Conservation (phyloP, 257 asterid species). For the Hygrophila difformis region DNA sequence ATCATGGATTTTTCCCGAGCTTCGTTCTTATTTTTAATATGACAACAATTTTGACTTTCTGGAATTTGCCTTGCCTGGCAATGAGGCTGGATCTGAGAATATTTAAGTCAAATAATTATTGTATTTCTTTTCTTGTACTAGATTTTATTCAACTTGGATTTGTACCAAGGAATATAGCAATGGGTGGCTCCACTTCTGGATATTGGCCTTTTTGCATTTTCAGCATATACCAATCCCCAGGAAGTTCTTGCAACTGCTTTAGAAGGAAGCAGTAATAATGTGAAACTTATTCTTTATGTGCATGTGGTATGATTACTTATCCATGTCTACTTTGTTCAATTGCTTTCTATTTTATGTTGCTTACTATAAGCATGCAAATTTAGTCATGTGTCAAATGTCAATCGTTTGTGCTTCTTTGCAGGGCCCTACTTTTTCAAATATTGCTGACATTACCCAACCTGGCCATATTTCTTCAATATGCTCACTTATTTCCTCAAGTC, state of each 20-base stretch:
- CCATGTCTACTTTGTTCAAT: too few relatives aligned
- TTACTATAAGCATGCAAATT: slow-evolving; percentile 12
- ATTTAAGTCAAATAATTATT: slow-evolving; percentile 12
- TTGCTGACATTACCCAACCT: slow-evolving; percentile 29
- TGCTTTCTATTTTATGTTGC: slow-evolving; percentile 10
- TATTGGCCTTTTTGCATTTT: slow-evolving; percentile 59
- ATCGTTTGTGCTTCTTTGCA: slow-evolving; percentile 26
- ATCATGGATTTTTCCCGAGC: too few relatives aligned
- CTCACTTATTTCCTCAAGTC: slow-evolving; percentile 68
- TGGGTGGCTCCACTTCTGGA: slow-evolving; percentile 90
- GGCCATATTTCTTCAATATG: slow-evolving; percentile 55
- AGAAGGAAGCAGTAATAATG: slow-evolving; percentile 68
- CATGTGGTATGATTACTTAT: slow-evolving; percentile 49
- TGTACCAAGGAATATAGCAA: slow-evolving; percentile 64
- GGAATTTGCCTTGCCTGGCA: too few relatives aligned
- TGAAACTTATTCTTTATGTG: slow-evolving; percentile 51
- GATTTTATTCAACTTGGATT: slow-evolving; percentile 78
- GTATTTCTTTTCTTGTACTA: slow-evolving; percentile 26
- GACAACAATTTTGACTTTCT: too few relatives aligned
- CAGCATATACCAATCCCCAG: slow-evolving; percentile 64
- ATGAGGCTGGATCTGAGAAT: neutral
- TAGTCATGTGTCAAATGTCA: slow-evolving; percentile 13
- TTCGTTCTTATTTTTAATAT: too few relatives aligned
- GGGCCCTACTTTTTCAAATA: slow-evolving; percentile 61
- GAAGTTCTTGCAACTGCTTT: slow-evolving; percentile 80